Evolutionary conservation across 2,329 filamentous ascomycete genomes (phyloP).

Genomic region (Calonectria multiphialidica): DNA sequence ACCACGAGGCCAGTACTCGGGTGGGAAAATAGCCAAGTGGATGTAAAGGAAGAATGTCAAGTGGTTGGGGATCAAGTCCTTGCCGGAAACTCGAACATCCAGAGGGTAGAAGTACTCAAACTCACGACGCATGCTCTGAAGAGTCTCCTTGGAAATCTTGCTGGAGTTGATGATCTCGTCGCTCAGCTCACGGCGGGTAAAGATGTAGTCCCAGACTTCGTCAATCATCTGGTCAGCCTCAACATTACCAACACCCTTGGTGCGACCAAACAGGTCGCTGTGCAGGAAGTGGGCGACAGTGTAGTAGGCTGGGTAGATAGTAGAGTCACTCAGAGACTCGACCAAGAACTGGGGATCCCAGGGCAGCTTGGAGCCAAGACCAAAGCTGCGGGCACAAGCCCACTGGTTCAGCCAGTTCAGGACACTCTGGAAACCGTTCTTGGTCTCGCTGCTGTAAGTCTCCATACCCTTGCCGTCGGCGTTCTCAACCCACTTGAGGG

Average conservation of each 20-base stretch:
- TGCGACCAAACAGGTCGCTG: constrained; percentile 86
- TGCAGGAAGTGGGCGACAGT: constrained; percentile 78
- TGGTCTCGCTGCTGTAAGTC: constrained; percentile 82
- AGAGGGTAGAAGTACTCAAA: constrained; percentile 98
- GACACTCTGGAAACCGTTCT: constrained; percentile 85
- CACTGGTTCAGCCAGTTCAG: constrained; percentile 95
- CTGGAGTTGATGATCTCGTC: constrained; percentile 74
- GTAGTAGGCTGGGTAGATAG: constrained; percentile 91
- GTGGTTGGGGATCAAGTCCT: constrained; percentile 94
- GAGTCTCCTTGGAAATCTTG: constrained; percentile 78
- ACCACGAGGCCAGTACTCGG: constrained; percentile 88
- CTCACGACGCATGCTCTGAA: constrained; percentile 87
- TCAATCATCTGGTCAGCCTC: constrained; percentile 90
- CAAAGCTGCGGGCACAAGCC: constrained; percentile 93
- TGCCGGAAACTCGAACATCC: constrained; percentile 88
- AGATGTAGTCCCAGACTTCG: constrained; percentile 96
- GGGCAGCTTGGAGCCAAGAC: constrained; percentile 92
- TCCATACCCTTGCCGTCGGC: constrained; percentile 77
- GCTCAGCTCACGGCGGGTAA: constrained; percentile 78
- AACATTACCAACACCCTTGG: constrained; percentile 76
- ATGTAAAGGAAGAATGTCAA: constrained; percentile 96
- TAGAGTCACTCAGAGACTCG: constrained; percentile 91
- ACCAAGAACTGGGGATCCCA: constrained; percentile 95
- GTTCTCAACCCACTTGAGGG: constrained; percentile 78
- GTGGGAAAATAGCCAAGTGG: constrained; percentile 89